Conservation (phyloP, 768 basidiomycete genomes). For the Tulasnella sp. region DNA sequence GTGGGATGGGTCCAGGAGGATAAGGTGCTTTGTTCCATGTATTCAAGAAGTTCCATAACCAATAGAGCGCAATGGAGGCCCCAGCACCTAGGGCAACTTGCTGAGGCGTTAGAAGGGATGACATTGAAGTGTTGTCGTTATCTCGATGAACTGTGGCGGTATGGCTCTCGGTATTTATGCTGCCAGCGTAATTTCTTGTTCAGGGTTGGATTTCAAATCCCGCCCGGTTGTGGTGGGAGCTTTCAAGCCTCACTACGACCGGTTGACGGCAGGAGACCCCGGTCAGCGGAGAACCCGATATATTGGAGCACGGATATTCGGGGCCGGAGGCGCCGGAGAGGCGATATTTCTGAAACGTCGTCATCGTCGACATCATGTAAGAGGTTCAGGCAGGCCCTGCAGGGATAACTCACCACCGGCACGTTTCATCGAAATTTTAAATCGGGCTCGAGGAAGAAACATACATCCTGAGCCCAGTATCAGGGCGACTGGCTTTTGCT, state of each 20-base stretch:
- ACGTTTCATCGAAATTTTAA: too few relatives aligned
- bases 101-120: not conserved
- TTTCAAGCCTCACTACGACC: too few relatives aligned
- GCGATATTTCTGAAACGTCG: too few relatives aligned
- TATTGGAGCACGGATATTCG: not conserved
- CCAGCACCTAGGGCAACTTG: slow-evolving; percentile 1
- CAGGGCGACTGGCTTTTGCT: too few relatives aligned
- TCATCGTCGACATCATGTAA: too few relatives aligned
- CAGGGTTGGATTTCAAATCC: not conserved
- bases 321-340: not conserved
- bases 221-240: not conserved
- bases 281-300: not conserved
- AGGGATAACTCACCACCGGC: too few relatives aligned
- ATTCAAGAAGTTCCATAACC: not conserved
- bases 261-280: not conserved
- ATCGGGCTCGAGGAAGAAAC: too few relatives aligned
- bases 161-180: not conserved
- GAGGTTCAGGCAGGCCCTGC: too few relatives aligned
- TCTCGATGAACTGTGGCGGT: not conserved
- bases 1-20: not conserved
- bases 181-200: not conserved
- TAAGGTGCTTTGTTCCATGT: not conserved
- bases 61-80: not conserved
- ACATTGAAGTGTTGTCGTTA: not conserved
- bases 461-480: too few relatives aligned